Conservation (phyloP, 1,284 basidiomycete genomes). For the Xerocomus amazonicus region DNA sequence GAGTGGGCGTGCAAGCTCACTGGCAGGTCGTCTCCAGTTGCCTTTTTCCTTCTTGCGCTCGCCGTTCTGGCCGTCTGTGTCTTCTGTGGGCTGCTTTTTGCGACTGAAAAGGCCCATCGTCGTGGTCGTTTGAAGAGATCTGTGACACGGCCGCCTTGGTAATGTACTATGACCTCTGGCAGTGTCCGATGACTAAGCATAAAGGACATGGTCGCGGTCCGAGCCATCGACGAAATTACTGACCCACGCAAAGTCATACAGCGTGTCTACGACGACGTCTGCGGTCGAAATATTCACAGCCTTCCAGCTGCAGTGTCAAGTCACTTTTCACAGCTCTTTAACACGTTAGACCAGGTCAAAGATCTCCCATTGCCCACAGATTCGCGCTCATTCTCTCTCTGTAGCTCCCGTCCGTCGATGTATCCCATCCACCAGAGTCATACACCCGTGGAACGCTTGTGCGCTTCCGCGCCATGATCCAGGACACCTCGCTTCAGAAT, state of each 20-base stretch:
- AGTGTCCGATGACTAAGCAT: constrained; percentile 15
- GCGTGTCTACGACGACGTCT: constrained; percentile 38
- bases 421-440: constrained; percentile 43
- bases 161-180: background rate
- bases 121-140: constrained; percentile 9
- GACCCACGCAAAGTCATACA: constrained; percentile 47
- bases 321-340: constrained; percentile 52
- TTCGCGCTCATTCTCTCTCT: constrained; percentile 4
- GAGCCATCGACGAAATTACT: constrained; percentile 46
- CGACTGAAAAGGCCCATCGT: constrained; percentile 58
- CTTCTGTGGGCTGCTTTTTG: constrained; percentile 40
- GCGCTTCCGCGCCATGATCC: constrained; percentile 71
- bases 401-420: constrained; percentile 55
- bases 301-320: constrained; percentile 47
- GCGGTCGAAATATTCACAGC: constrained; percentile 15
- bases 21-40: constrained; percentile 84
- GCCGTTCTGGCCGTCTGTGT: constrained; percentile 36
- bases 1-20: constrained; percentile 45
- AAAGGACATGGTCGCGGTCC: constrained; percentile 48
- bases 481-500: constrained; percentile 69
- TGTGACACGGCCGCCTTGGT: constrained; percentile 13
- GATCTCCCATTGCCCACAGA: background rate
- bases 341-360: constrained; percentile 44
- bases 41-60: constrained; percentile 80
- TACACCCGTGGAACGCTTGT: constrained; percentile 54